Base-by-base conservation (phyloP, 192 early-diverging fungal genomes). In the Phlyctochytrium arcticum region DNA sequence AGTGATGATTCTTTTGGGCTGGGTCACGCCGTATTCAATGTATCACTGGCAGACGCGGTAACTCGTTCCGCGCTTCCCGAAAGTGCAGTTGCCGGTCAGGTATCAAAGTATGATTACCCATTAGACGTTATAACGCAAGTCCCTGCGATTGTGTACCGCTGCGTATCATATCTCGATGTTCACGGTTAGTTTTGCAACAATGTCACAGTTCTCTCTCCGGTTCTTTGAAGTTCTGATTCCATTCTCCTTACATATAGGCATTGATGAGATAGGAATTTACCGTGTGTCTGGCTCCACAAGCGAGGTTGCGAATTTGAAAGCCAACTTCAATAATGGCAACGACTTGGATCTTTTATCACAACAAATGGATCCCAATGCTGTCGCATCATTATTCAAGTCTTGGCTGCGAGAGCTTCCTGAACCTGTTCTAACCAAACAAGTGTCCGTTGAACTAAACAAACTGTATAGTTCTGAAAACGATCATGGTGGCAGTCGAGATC, bases 61-160 rank as follows among this genome's bases (percentile, higher is more conserved):
- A n/a, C n/a, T n/a, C n/a, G n/a, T n/a, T n/a, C n/a, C n/a, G n/a
- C n/a, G n/a, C n/a, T n/a, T n/a, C n/a, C n/a, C n/a, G n/a, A n/a
- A n/a, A n/a, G n/a, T n/a, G n/a, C n/a, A n/a, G n/a, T n/a, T n/a
- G n/a, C n/a, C n/a, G n/a, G n/a, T n/a, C n/a, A n/a, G n/a, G n/a
- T n/a, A n/a, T n/a, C n/a, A n/a, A n/a, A n/a, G n/a, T n/a, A n/a
- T n/a, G n/a, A n/a, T n/a, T n/a, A n/a, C n/a, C n/a, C n/a, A n/a
- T n/a, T n/a, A n/a, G n/a, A n/a, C n/a, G 30, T 56, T 50, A 83
- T 84, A 10, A 87, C 89, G 69, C 85, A 89, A 19, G 75, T 98
- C 15, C 96, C 96, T n/a, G 89, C 93, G 4, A 83, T 98, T 30
- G 89, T 96, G 1, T 96, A 88, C 73, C 80, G 96, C n/a, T 96